Evolutionary conservation across 352 stramenopile genomes (phyloP).

Genomic region (Pythium sukuiense): DNA sequence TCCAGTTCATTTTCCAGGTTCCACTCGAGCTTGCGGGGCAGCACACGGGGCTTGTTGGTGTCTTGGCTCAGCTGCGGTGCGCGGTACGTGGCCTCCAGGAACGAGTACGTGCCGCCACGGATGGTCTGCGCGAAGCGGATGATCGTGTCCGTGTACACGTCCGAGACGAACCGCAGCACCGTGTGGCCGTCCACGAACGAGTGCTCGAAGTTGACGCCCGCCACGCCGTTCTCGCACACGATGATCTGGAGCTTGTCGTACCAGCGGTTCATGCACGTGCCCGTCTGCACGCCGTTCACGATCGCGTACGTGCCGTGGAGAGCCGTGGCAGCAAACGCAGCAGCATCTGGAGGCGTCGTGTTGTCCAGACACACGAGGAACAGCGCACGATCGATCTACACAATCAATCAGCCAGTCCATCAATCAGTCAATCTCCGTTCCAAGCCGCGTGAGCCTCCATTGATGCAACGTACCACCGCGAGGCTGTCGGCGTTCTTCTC

Average conservation of each 20-base stretch:
- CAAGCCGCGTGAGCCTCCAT: too few relatives aligned
- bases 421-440: background rate
- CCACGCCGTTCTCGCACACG: conserved; percentile 92
- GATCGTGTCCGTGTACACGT: conserved; percentile 91
- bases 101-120: conserved; percentile 74
- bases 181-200: conserved; percentile 97
- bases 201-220: conserved; percentile 98
- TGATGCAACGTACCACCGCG: conserved; percentile 47
- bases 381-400: conserved; percentile 90
- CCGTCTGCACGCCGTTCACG: conserved; percentile 63
- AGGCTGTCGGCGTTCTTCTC: conserved; percentile 78
- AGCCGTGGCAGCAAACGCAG: conserved; percentile 80
- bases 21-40: conserved; percentile 93
- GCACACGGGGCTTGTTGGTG: conserved; percentile 44
- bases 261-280: conserved; percentile 96
- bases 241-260: conserved; percentile 98
- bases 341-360: conserved; percentile 75
- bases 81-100: conserved; percentile 76
- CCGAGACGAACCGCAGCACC: conserved; percentile 88
- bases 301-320: conserved; percentile 93
- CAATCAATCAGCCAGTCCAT: background rate
- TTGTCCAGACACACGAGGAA: conserved; percentile 96
- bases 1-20: conserved; percentile 75
- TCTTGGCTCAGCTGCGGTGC: conserved; percentile 56
- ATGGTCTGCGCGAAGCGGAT: conserved; percentile 94